A percentile compares a stretch with the other conserved stretches of the same genome.
These are phyloP conservation scores for Paramecium sonneborni DNA, from an alignment of 73 alveolate genomes.

Conservation along the genomic window DNA sequence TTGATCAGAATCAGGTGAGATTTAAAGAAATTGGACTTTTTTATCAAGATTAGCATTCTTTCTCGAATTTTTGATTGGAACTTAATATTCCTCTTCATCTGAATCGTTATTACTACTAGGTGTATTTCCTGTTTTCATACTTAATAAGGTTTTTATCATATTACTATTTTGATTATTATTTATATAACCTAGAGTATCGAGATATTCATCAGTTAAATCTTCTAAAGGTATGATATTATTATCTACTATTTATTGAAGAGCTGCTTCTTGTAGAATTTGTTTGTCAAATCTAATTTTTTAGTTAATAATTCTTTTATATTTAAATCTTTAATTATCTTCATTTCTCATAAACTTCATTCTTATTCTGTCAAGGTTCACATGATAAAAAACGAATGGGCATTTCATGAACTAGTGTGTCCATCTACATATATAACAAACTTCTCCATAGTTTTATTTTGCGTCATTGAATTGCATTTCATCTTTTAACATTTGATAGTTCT, in stretches of 20 bases:
- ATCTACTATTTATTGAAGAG: neutral
- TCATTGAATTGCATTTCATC: neutral
- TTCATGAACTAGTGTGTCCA: slow-evolving; percentile 18
- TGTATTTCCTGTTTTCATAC: neutral
- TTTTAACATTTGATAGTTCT: neutral
- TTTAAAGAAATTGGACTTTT: neutral
- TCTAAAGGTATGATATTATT: neutral
- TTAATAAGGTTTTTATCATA: neutral
- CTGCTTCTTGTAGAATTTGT: neutral
- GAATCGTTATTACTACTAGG: neutral
- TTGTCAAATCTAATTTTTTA: neutral
- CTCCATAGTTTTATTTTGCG: neutral
- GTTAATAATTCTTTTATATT: neutral
- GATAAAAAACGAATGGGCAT: neutral
- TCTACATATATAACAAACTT: neutral
- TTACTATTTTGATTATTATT: neutral
- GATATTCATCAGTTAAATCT: neutral
- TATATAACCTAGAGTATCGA: neutral
- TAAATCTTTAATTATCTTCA: neutral
- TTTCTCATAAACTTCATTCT: neutral
- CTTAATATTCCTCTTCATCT: neutral
- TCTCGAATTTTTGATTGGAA: neutral
- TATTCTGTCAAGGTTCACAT: neutral
- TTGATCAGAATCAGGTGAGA: neutral
- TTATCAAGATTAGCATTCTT: neutral